These are phyloP conservation scores for Conringia planisiliqua DNA, from an alignment of 345 rosid species.

Conservation along the genomic window DNA sequence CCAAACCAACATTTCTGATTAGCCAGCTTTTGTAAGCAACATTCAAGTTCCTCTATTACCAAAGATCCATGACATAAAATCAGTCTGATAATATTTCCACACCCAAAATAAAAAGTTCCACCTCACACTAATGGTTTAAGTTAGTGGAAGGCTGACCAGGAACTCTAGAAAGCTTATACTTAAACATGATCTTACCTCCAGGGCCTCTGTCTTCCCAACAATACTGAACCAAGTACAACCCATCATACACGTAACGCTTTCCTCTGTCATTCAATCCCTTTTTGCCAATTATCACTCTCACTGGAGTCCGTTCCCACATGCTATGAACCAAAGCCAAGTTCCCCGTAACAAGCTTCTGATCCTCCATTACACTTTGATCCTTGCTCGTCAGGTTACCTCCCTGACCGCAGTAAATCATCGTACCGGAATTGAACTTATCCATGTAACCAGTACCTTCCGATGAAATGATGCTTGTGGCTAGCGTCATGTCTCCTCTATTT, in stretches of 20 bases:
- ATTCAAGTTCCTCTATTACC: background rate
- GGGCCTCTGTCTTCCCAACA: constrained; percentile 51
- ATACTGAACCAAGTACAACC: constrained; percentile 10
- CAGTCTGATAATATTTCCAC: background rate
- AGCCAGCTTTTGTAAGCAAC: background rate
- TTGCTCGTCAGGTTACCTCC: constrained; percentile 60
- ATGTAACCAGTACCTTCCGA: constrained; percentile 63
- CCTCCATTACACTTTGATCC: constrained; percentile 43
- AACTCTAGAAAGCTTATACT: constrained; percentile 51
- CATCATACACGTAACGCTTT: background rate
- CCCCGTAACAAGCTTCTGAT: constrained; percentile 72
- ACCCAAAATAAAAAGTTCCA: background rate
- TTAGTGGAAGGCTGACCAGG: constrained; percentile 48
- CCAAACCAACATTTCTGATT: background rate
- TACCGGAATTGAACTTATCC: constrained; percentile 45
- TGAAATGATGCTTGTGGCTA: constrained; percentile 76
- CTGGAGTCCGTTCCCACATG: constrained; percentile 42
- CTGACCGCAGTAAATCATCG: constrained; percentile 60
- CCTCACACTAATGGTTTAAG: background rate
- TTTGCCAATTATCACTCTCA: constrained; percentile 70
- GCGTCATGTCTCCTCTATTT: constrained; percentile 26
- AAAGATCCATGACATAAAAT: background rate
- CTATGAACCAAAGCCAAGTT: constrained; percentile 72
- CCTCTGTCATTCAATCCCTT: background rate
- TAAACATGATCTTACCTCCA: constrained; percentile 57